Evolutionary conservation across 192 early-diverging fungal genomes (phyloP).

Genomic region (Entomortierella chlamydospora): DNA sequence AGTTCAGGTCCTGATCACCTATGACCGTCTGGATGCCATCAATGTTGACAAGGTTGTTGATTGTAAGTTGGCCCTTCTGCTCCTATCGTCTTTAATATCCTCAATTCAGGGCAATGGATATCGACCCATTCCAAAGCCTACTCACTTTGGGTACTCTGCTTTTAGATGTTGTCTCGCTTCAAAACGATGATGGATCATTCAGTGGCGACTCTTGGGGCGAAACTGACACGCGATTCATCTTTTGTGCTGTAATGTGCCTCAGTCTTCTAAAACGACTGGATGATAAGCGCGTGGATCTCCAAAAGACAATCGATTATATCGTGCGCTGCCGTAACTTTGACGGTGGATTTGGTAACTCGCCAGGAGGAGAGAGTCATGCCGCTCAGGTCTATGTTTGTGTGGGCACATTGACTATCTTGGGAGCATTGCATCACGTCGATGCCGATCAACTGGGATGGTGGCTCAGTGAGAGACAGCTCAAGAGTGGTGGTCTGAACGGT

Average conservation of each 20-base stretch:
- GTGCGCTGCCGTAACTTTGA: slow-evolving; percentile 92
- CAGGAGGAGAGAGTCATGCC: slow-evolving; percentile 93
- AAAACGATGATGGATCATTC: slow-evolving; percentile 82
- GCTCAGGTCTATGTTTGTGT: slow-evolving; percentile 95
- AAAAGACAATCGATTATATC: slow-evolving; percentile 78
- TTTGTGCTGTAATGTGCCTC: slow-evolving; percentile 82
- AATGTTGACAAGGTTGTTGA: slow-evolving; percentile 71
- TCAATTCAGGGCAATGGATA: no score
- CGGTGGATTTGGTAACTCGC: slow-evolving; percentile 92
- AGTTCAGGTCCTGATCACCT: slow-evolving; percentile 87
- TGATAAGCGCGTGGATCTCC: slow-evolving; percentile 69
- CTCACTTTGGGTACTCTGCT: no score
- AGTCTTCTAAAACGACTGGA: slow-evolving; percentile 81
- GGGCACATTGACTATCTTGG: slow-evolving; percentile 86
- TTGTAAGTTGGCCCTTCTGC: slow-evolving; percentile 63
- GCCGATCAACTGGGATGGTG: slow-evolving; percentile 89
- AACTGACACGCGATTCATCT: slow-evolving; percentile 93
- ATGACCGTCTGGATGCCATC: slow-evolving; percentile 83
- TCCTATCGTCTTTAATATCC: no score
- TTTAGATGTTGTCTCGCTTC: slow-evolving; percentile 72
- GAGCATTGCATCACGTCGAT: slow-evolving; percentile 82
- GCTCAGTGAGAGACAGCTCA: slow-evolving; percentile 94
- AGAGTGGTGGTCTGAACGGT: slow-evolving; percentile 94
- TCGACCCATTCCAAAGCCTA: no score
- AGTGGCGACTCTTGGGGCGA: slow-evolving; percentile 94